Conservation (phyloP, 2,329 filamentous ascomycete species). For the Sporothrix humicola region DNA sequence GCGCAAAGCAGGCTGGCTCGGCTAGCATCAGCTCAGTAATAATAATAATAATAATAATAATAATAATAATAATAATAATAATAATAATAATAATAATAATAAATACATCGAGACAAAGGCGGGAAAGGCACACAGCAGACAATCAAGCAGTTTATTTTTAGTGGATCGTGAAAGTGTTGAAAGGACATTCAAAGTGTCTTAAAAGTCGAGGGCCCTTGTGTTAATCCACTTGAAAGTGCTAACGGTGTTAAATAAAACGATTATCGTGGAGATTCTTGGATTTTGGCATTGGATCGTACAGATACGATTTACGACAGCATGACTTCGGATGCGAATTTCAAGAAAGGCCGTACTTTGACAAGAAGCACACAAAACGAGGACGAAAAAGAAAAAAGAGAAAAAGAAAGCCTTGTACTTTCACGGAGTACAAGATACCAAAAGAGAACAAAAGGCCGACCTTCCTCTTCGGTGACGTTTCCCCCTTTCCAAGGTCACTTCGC, state of each 20-base stretch:
- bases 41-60: too few species aligned
- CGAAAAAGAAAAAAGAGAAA: too few species aligned
- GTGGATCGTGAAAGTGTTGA: background rate
- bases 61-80: too few species aligned
- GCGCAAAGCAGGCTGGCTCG: too few species aligned
- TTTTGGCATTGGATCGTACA: background rate
- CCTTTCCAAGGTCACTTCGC: slow-evolving; percentile 18
- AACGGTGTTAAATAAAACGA: slow-evolving; percentile 13
- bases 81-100: background rate
- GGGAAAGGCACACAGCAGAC: background rate
- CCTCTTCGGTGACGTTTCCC: slow-evolving; percentile 22
- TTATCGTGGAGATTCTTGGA: background rate
- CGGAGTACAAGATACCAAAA: too few species aligned
- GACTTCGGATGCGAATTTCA: background rate
- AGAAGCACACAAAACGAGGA: background rate
- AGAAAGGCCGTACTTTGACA: background rate
- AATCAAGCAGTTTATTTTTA: slow-evolving; percentile 17
- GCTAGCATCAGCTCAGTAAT: background rate
- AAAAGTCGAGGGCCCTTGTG: background rate
- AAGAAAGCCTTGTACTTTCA: too few species aligned
- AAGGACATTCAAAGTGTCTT: background rate
- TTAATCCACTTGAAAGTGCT: background rate
- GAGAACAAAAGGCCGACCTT: slow-evolving; percentile 5
- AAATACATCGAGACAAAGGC: background rate
- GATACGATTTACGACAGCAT: slow-evolving; percentile 6